Conservation (phyloP, 2,329 filamentous ascomycete species). For the Chaetomiaceae sp. region DNA sequence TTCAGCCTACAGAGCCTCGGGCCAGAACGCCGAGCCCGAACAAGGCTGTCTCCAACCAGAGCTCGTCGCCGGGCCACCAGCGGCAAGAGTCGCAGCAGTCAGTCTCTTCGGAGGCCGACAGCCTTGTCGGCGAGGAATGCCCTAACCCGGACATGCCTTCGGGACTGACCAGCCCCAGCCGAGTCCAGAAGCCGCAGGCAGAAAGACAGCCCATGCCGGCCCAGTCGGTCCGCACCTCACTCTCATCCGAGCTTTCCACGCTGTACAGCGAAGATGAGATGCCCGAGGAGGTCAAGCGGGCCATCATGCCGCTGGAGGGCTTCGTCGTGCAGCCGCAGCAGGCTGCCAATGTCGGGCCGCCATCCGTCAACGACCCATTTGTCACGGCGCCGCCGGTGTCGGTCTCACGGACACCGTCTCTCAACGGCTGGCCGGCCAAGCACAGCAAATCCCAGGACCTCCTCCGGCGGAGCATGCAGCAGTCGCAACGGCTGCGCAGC, state of each 20-base stretch:
- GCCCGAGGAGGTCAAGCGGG: slow-evolving; percentile 32
- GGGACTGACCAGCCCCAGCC: slow-evolving; percentile 42
- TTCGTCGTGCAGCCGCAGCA: slow-evolving; percentile 13
- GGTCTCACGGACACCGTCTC: slow-evolving; percentile 1
- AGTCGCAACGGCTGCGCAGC: slow-evolving; percentile 12
- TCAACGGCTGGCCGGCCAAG: slow-evolving; percentile 9
- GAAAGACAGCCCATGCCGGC: slow-evolving; percentile 12
- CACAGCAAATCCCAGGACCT: slow-evolving; percentile 11
- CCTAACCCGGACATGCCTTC: slow-evolving; percentile 35
- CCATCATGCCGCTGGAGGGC: slow-evolving; percentile 14
- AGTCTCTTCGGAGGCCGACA: slow-evolving; percentile 38
- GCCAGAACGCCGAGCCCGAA: slow-evolving; percentile 29
- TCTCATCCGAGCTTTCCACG: slow-evolving; percentile 53
- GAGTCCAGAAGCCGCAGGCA: slow-evolving; percentile 13
- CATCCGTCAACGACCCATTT: slow-evolving; percentile 16
- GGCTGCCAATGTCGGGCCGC: slow-evolving; percentile 5
- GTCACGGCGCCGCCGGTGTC: slow-evolving; percentile 6
- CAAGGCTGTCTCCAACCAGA: slow-evolving; percentile 14
- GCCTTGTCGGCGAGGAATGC: slow-evolving; percentile 36
- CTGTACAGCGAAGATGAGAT: slow-evolving; percentile 52
- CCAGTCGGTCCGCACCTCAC: slow-evolving; percentile 39
- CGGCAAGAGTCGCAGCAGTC: slow-evolving; percentile 34
- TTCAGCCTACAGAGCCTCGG: background rate
- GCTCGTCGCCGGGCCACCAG: slow-evolving; percentile 24
- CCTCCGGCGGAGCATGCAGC: slow-evolving; percentile 15